Percentiles rank a stretch among this genome's conserved stretches.
Evolutionary conservation across 2,329 filamentous ascomycete genomes (phyloP).

Genomic region (Simplicillium aogashimaense): DNA sequence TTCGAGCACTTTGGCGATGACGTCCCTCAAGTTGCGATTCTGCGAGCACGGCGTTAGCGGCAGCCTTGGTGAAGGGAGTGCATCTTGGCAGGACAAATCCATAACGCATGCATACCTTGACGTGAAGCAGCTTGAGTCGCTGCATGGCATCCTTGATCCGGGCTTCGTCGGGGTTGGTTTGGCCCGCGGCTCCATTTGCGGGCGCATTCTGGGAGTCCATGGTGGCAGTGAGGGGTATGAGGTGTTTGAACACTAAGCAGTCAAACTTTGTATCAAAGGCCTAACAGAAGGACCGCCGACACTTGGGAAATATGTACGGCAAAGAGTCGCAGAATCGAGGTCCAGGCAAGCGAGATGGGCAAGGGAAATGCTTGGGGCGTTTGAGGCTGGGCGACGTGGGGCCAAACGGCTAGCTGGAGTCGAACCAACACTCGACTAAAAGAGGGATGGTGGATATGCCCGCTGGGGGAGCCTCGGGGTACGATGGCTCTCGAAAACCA

Average conservation of each 20-base stretch:
- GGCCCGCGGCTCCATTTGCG: constrained; percentile 6
- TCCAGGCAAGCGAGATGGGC: too few relatives aligned
- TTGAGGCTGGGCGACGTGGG: too few relatives aligned
- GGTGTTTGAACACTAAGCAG: neutral
- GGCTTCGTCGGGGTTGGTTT: constrained; percentile 26
- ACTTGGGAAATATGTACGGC: too few relatives aligned
- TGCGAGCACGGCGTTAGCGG: constrained; percentile 8
- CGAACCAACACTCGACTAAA: too few relatives aligned
- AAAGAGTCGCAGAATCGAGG: too few relatives aligned
- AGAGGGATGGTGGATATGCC: too few relatives aligned
- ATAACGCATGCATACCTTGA: constrained; percentile 30
- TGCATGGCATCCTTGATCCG: constrained; percentile 38
- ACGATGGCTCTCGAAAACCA: too few relatives aligned
- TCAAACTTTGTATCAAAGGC: too few relatives aligned
- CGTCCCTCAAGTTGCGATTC: constrained; percentile 23
- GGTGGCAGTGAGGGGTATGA: neutral
- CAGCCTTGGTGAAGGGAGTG: constrained; percentile 9
- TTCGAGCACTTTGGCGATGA: constrained; percentile 29
- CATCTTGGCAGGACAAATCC: neutral
- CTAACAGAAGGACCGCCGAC: too few relatives aligned
- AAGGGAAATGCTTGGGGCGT: too few relatives aligned
- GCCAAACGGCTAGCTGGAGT: too few relatives aligned
- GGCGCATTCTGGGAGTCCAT: constrained; percentile 11
- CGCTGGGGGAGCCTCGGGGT: too few relatives aligned
- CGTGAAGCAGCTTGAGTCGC: constrained; percentile 42